A percentile compares a stretch with the other conserved stretches of the same genome.
Conservation (phyloP, 106 monocot species). For the Phalaenopsis equestris region DNA sequence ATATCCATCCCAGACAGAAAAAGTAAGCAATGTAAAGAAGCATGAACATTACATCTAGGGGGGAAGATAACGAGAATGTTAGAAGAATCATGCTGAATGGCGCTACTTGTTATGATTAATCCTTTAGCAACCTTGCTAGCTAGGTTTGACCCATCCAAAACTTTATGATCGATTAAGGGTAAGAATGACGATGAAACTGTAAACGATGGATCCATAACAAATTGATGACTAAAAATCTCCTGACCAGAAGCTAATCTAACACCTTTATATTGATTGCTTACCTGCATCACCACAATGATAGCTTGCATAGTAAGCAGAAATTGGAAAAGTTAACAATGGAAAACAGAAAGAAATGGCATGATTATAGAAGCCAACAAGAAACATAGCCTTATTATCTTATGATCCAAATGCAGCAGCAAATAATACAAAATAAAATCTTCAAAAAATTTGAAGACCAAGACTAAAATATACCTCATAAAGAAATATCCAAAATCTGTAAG, state of each 20-base stretch:
- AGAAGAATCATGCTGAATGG: conserved; percentile 44
- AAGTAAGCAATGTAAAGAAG: neutral
- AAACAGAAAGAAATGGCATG: neutral
- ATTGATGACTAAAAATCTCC: conserved; percentile 52
- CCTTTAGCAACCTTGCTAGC: conserved; percentile 47
- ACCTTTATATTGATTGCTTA: conserved; percentile 43
- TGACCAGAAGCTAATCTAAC: conserved; percentile 74
- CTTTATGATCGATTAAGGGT: conserved; percentile 9
- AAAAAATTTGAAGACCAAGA: too few species aligned
- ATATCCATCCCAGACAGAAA: neutral
- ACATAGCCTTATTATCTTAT: too few species aligned
- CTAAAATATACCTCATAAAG: neutral
- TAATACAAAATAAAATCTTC: too few species aligned
- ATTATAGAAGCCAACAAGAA: neutral
- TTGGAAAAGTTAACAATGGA: neutral
- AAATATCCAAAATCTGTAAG: conserved; percentile 1
- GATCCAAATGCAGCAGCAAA: too few species aligned
- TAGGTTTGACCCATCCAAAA: conserved; percentile 12
- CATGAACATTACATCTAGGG: conserved; percentile 58
- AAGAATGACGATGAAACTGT: conserved; percentile 25
- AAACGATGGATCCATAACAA: conserved; percentile 60
- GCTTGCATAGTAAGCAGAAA: neutral
- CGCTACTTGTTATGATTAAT: conserved; percentile 45
- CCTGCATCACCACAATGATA: conserved; percentile 26
- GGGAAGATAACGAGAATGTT: conserved; percentile 72